phyloP scores from a whole-genome alignment of 176 grass and related monocot genomes.

The Alloteropsis semialata region DNA sequence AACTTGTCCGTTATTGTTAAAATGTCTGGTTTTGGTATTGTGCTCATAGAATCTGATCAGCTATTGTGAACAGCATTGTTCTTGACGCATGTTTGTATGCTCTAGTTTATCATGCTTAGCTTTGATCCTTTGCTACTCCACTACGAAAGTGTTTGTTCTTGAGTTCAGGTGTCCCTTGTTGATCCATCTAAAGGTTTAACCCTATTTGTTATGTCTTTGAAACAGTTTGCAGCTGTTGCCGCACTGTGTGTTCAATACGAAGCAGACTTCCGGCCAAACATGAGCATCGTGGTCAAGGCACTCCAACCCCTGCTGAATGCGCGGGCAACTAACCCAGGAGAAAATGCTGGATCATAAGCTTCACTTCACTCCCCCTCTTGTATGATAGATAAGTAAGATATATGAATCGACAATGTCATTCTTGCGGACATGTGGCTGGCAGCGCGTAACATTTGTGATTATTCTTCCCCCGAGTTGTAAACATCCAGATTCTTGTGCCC shows the following conservation, averaged over 20 bases:
- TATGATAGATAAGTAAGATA: constrained; percentile 48
- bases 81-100: not conserved
- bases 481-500: constrained; percentile 32
- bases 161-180: not conserved
- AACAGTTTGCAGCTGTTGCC: constrained; percentile 74
- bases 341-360: constrained; percentile 45
- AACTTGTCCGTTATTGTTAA: not conserved
- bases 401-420: constrained; percentile 15
- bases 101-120: not conserved
- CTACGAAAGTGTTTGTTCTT: not conserved
- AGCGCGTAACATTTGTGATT: constrained; percentile 46
- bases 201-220: constrained; percentile 1
- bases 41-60: not conserved
- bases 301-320: constrained; percentile 75
- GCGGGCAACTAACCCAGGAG: constrained; percentile 35
- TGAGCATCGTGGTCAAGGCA: constrained; percentile 83
- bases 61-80: not conserved
- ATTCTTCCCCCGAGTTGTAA: constrained; percentile 39
- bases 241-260: constrained; percentile 85
- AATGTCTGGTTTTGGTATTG: not conserved
- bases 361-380: not conserved
- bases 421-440: constrained; percentile 23
- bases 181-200: not conserved
- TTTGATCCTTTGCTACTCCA: not conserved
- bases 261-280: constrained; percentile 78